Evolutionary conservation across 345 rosid genomes (phyloP), one percentile per base, ranked within the genome.

Genomic region (Trapa incisa): DNA sequence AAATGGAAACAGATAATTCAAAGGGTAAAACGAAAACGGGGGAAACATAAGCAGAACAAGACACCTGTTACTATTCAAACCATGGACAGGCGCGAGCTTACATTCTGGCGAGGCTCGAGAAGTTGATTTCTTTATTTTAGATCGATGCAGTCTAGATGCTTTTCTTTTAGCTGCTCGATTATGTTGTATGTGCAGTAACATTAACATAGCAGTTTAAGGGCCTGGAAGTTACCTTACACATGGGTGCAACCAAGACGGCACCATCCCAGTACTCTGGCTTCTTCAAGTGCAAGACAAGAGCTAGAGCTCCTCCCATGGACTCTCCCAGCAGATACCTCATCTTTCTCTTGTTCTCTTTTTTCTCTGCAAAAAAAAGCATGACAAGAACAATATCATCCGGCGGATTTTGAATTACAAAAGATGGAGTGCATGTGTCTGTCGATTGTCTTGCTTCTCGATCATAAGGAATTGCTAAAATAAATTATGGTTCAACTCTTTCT

Each of bases 221-320:
- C 37, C 17, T 0, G 36, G 32, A 37, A 17, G 29, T 53, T 73
- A 87, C 97, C 96, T 87, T 90, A 75, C 96, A 88, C 97, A 90
- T 90, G 50, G 98, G 98, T 0, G 98, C 98, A 58, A 79, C 88
- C 71, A 93, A 64, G 48, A 93, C 66, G 5, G 91, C 96, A 50
- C 97, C 98, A 67, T 84, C 87, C 96, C 98, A 90, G 50, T 76
- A 90, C 10, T 74, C 74, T 16, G 95, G 91, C 76, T 76, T 81
- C 73, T 84, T 80, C 72, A 87, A 83, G 64, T 83, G 92, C 1
- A 90, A 37, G 22, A 88, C 79, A 66, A 87, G 78, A 47, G 75
- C 66, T 65, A 90, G 85, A 14, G 97, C 97, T 76, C 96, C 98
- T 62, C 98, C 97, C 96, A 93, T 78, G 33, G 97, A 90, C 71